phyloP scores from a whole-genome alignment of 257 asterid genomes.

The Salvia hispanica region DNA sequence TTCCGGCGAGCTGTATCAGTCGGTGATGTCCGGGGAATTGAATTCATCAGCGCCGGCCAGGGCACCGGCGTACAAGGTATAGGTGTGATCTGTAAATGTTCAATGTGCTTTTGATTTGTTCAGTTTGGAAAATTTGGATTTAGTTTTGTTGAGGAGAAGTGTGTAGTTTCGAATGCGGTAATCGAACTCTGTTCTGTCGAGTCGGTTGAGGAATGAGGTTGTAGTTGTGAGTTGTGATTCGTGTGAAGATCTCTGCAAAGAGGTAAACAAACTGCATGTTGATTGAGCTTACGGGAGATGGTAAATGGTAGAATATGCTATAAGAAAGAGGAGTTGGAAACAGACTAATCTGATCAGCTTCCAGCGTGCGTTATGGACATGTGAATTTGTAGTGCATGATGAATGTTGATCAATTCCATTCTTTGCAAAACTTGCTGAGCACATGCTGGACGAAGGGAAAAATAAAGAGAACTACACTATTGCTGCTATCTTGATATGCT shows the following conservation, averaged over 20 bases:
- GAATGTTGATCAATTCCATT: conserved; percentile 6
- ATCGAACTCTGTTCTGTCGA: neutral
- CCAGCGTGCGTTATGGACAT: neutral
- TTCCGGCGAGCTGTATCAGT: conserved; percentile 69
- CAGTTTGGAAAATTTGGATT: neutral
- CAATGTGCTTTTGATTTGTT: neutral
- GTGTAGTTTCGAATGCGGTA: conserved; percentile 12
- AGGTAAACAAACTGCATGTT: conserved; percentile 2
- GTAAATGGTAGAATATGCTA: neutral
- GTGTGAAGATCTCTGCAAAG: neutral
- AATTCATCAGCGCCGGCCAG: conserved; percentile 75
- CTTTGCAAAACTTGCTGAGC: conserved; percentile 25
- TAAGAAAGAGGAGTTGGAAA: conserved; percentile 12
- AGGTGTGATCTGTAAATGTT: conserved; percentile 6
- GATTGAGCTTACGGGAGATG: conserved; percentile 23
- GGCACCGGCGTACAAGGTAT: conserved; percentile 64
- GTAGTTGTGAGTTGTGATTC: neutral
- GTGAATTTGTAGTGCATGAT: conserved; percentile 11
- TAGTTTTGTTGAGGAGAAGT: conserved; percentile 11
- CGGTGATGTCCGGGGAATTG: conserved; percentile 68
- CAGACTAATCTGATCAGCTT: neutral
- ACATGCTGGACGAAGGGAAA: neutral
- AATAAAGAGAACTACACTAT: conserved; percentile 9
- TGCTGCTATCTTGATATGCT: conserved; percentile 20
- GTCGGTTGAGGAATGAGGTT: conserved; percentile 19